Evolutionary conservation across 1,284 basidiomycete species (phyloP), one percentile per base, ranked within the genome.

Genomic region (Pseudozyma tsukubaensis): DNA sequence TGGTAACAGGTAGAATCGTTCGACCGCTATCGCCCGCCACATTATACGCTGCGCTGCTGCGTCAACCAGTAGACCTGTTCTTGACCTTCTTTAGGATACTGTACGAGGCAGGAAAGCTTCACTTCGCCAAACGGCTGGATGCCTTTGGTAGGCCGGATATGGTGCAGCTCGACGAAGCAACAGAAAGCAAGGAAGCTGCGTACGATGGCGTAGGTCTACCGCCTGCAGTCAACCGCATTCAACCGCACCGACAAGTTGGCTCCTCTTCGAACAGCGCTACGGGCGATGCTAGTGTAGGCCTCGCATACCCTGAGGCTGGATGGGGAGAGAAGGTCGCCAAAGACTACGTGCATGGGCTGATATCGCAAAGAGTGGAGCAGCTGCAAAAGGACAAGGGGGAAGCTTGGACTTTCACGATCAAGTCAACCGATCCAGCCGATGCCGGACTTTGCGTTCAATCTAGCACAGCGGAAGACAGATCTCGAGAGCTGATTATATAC

Each of bases 81-180:
- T 84, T 91, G 12, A 88, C 90, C 0, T 86, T 89, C 52, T 86
- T 88, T 1, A 86, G 91, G n/a, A 92, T 92, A 55, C 82, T 90
- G 3, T 89, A 88, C 57, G 87, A 91, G 56, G 91, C 92, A 0
- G 89, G 87, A 83, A 87, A 87, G n/a, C 82, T 92, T 54, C 91
- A 92, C 78, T 92, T 91, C 76, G 67, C 79, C 21, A 90, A 90
- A 76, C 84, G 87, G 4, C 86, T 92, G 6, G 87, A 88, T 59
- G 88, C 92, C 0, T 91, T 88, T 72, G 86, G 89, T 13, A 86
- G 91, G 4, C 91, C 91, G 0, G 91, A 92, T 53, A 81, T 59
- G 78, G 82, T 74, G 5, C 68, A 78, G 53, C 11, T 24, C 5
- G 18, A 29, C 18, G 64, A 70, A 48, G 3, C 48, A 16, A 19